These are phyloP conservation scores for Tylopilus sp. DNA, from an alignment of 768 basidiomycete genomes.

Conservation along the genomic window DNA sequence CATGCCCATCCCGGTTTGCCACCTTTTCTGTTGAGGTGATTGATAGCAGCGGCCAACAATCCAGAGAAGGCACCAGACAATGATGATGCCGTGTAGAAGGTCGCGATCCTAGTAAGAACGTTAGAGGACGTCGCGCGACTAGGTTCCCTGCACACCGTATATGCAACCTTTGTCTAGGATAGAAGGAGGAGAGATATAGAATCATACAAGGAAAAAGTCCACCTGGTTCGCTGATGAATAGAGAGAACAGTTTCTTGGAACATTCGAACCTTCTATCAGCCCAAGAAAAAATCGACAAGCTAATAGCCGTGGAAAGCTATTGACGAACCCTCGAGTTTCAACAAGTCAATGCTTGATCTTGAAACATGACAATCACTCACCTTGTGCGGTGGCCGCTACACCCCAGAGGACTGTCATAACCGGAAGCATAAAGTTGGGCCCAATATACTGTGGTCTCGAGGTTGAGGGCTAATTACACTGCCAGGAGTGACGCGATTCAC, in stretches of 20 bases:
- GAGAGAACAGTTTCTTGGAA: not conserved
- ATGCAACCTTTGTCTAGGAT: slow-evolving; percentile 30
- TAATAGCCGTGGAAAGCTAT: slow-evolving; percentile 51
- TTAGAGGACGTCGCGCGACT: too few species aligned
- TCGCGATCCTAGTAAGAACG: too few species aligned
- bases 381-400: not conserved
- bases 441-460: not conserved
- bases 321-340: slow-evolving; percentile 54
- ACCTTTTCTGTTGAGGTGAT: not conserved
- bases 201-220: slow-evolving; percentile 57
- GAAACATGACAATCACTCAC: too few species aligned
- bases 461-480: not conserved
- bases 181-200: slow-evolving; percentile 52
- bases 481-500: slow-evolving; percentile 11
- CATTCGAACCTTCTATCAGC: slow-evolving; percentile 49
- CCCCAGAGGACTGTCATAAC: not conserved
- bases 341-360: too few species aligned
- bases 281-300: slow-evolving; percentile 25
- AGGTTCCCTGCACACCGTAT: slow-evolving; percentile 18
- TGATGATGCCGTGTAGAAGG: too few species aligned
- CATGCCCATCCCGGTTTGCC: not conserved
- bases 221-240: slow-evolving; percentile 30
- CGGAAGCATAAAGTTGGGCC: slow-evolving; percentile 2
- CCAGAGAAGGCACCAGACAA: not conserved
- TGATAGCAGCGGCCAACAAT: not conserved